Conservation (phyloP, 2,329 filamentous ascomycete species). For the Aureobasidium sp. region DNA sequence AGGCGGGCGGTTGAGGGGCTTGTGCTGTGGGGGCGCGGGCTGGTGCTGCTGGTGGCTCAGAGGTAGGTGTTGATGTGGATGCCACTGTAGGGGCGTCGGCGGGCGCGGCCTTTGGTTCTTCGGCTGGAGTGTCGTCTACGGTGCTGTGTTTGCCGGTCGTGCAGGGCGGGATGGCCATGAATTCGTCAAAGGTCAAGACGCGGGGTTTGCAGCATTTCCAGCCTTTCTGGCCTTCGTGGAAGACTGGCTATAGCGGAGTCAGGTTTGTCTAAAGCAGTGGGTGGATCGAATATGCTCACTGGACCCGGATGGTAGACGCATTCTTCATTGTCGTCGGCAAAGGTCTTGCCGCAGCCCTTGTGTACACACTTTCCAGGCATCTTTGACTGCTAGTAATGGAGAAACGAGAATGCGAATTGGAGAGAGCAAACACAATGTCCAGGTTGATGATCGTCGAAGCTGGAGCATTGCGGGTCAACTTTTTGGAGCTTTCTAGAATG, state of each 20-base stretch:
- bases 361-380: constrained; percentile 89
- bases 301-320: constrained; percentile 84
- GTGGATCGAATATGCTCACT: background rate
- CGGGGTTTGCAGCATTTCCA: constrained; percentile 99
- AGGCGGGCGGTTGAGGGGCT: constrained; percentile 23
- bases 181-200: constrained; percentile 96
- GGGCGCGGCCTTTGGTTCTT: constrained; percentile 19
- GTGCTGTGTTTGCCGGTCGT: constrained; percentile 89
- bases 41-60: background rate
- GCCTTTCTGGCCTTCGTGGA: constrained; percentile 98
- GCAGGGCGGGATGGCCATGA: constrained; percentile 86
- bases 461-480: constrained; percentile 12
- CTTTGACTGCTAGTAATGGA: background rate
- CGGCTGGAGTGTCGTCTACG: constrained; percentile 61
- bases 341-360: constrained; percentile 88
- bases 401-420: background rate
- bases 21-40: constrained; percentile 16
- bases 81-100: background rate
- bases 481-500: constrained; percentile 16
- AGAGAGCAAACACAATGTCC: background rate
- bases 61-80: background rate
- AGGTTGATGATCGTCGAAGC: background rate
- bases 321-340: constrained; percentile 71
- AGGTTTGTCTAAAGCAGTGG: background rate
- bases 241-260: constrained; percentile 53